phyloP scores from a whole-genome alignment of 75 land plant species.

The Larix kaempferi region DNA sequence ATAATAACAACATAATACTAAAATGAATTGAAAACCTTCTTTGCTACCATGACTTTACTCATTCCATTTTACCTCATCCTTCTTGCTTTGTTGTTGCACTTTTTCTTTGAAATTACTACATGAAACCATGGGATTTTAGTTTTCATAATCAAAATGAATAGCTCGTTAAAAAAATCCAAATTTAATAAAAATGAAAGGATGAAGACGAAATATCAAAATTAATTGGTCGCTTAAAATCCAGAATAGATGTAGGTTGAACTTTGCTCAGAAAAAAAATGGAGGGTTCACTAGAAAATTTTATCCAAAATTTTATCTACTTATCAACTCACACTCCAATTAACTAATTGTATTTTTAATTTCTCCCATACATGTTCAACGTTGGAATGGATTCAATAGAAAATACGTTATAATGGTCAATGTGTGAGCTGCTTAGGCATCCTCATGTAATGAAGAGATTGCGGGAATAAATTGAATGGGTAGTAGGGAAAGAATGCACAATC shows the following conservation, averaged over 20 bases:
- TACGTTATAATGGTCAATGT: neutral
- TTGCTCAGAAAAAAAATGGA: too few species aligned
- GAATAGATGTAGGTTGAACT: too few species aligned
- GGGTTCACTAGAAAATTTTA: too few species aligned
- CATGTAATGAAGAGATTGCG: neutral
- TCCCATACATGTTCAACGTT: neutral
- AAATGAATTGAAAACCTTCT: conserved; percentile 42
- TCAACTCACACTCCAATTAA: too few species aligned
- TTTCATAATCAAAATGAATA: too few species aligned
- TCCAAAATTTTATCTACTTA: too few species aligned
- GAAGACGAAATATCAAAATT: too few species aligned
- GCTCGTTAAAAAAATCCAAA: too few species aligned
- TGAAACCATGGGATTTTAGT: too few species aligned
- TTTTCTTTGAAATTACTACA: conserved; percentile 82
- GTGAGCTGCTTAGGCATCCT: neutral
- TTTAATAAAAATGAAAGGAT: too few species aligned
- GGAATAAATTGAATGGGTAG: neutral
- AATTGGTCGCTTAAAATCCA: too few species aligned
- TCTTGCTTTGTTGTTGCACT: conserved; percentile 62
- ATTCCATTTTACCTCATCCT: conserved; percentile 84
- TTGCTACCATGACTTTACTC: conserved; percentile 60
- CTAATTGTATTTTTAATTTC: too few species aligned
- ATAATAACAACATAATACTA: neutral
- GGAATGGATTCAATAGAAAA: neutral
- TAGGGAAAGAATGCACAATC: neutral